A percentile compares a stretch with the other conserved stretches of the same genome.
Evolutionary conservation across 352 stramenopile species (phyloP).

Genomic region (Pythium myriotylum): DNA sequence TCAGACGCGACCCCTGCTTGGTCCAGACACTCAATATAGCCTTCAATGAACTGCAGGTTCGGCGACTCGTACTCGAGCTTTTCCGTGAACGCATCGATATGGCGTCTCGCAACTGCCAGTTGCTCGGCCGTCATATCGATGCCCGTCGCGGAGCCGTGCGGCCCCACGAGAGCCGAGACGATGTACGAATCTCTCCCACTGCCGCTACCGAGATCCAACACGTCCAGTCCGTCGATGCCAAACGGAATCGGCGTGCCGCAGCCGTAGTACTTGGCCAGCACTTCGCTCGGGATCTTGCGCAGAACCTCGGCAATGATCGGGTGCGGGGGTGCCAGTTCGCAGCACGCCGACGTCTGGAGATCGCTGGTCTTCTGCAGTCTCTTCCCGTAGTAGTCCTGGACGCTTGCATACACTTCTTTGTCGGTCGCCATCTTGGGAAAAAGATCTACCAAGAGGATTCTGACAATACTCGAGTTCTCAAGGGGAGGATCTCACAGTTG

Average conservation of each 20-base stretch:
- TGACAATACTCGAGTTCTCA: no score
- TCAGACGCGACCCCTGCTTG: constrained; percentile 70
- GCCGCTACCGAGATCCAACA: constrained; percentile 89
- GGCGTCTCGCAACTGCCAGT: constrained; percentile 62
- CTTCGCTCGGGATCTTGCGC: constrained; percentile 58
- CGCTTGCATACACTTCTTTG: constrained; percentile 17
- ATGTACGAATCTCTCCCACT: constrained; percentile 90
- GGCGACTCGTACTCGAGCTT: constrained; percentile 70
- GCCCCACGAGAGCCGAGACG: constrained; percentile 75
- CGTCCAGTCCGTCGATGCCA: constrained; percentile 44
- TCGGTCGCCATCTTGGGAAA: no score
- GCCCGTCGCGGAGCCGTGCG: constrained; percentile 77
- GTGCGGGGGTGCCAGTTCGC: constrained; percentile 33
- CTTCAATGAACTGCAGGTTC: constrained; percentile 90
- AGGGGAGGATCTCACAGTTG: neutral
- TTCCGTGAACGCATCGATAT: constrained; percentile 71
- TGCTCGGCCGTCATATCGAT: constrained; percentile 93
- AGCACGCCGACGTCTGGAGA: constrained; percentile 81
- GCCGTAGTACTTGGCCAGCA: constrained; percentile 79
- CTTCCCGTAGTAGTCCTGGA: constrained; percentile 43
- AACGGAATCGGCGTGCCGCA: constrained; percentile 77
- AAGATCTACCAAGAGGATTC: no score
- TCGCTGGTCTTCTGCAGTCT: constrained; percentile 52
- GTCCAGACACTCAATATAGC: constrained; percentile 86
- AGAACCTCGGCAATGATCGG: constrained; percentile 48